Percentiles rank a stretch among this genome's conserved stretches.
Evolutionary conservation across 2,329 filamentous ascomycete species (phyloP).

Genomic region (Fusarium duplospermum): DNA sequence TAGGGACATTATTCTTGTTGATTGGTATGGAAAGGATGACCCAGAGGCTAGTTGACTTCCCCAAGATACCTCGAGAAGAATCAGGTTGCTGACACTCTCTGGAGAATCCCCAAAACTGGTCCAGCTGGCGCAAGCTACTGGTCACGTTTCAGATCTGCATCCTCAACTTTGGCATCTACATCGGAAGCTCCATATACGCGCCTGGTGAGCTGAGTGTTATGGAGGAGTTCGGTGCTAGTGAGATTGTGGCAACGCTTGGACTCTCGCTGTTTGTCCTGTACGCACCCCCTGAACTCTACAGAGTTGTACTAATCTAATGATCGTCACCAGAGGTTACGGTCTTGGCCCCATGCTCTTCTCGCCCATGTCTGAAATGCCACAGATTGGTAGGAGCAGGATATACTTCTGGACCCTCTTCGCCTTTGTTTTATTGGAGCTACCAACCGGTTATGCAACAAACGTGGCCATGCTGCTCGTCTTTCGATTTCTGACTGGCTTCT

Average conservation of each 20-base stretch:
- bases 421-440: constrained; percentile 26
- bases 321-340: constrained; percentile 11
- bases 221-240: constrained; percentile 1
- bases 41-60: neutral
- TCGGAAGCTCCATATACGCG: constrained; percentile 17
- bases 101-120: neutral
- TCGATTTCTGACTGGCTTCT: constrained; percentile 37
- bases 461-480: constrained; percentile 29
- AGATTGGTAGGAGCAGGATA: constrained; percentile 28
- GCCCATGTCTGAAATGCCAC: constrained; percentile 31
- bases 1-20: neutral
- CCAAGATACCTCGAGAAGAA: neutral
- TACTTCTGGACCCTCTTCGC: constrained; percentile 30
- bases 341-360: constrained; percentile 32
- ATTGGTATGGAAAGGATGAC: neutral
- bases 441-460: constrained; percentile 22
- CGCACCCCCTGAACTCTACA: neutral
- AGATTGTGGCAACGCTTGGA: neutral
- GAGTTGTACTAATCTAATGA: neutral
- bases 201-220: constrained; percentile 3
- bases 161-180: constrained; percentile 20
- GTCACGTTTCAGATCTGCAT: constrained; percentile 10
- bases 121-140: neutral
- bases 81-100: neutral
- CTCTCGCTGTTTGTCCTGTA: constrained; percentile 1